Base-by-base conservation (phyloP, 495 filamentous ascomycete species). In the Thermochaetoides thermophila region DNA sequence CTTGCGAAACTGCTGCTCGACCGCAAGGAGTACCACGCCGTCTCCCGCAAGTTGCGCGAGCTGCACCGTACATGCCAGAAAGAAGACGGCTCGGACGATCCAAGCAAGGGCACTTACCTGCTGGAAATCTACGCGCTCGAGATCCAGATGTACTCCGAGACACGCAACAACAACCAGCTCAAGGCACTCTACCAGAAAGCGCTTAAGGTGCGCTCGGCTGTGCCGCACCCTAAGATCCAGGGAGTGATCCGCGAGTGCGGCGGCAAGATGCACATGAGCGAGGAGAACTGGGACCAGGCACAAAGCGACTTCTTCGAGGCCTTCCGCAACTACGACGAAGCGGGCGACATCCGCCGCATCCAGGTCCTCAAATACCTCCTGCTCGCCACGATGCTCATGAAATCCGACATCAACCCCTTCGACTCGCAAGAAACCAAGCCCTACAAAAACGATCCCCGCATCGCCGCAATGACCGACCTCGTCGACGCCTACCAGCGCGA, bases 221-320 rank as follows among this genome's bases (percentile, higher is more conserved):
- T 97, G 6, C 86, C 89, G 8, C 89, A 97, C 56, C 89, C 89
- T 32, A 93, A 92, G 61, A 92, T 97, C 48, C 95, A 96, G 83
- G 89, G 89, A 20, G 84, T 96, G 51, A 96, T 97, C 50, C 80
- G 91, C 31, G 89, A 97, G 57, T 96, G 89, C 55, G 91, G 89
- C 43, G 89, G 89, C 39, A 97, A 97, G 64, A 97, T 97, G 89
- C 86, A 97, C 57, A 95, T 97, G 91, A 92, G 83, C 49, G 89
- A 97, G 64, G 89, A 96, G 60, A 94, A 94, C 55, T 97, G 89
- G 89, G 82, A 92, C 56, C 81, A 84, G 37, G 89, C 89, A 4
- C 87, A 95, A 50, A 86, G 75, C 42, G 91, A 94, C 56, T 97
- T 97, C 59, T 95, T 94, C 53, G 91, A 97, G 56, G 87, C 89